These are phyloP conservation scores for Fagus crenata DNA, from an alignment of 306 rosid species.

Conservation along the genomic window DNA sequence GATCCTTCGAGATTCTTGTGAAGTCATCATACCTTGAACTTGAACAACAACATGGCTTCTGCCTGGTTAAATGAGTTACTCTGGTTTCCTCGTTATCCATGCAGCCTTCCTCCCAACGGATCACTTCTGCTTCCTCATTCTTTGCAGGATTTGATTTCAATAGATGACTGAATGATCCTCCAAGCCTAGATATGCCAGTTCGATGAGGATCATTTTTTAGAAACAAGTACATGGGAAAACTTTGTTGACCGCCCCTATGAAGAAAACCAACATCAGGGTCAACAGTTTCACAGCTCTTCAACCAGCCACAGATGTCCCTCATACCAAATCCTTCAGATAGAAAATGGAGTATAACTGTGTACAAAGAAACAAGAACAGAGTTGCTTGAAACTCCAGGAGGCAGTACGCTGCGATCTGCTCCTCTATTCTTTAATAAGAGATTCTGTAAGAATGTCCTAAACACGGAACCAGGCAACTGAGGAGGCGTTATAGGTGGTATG, in stretches of 20 bases:
- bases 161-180: constrained; percentile 84
- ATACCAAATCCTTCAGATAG: constrained; percentile 90
- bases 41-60: constrained; percentile 95
- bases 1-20: constrained; percentile 62
- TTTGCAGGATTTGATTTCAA: constrained; percentile 55
- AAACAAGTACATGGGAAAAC: constrained; percentile 72
- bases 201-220: constrained; percentile 67
- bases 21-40: constrained; percentile 77
- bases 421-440: constrained; percentile 80
- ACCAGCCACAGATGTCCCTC: constrained; percentile 75
- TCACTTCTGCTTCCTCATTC: constrained; percentile 67
- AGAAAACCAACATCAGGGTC: constrained; percentile 79
- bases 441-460: constrained; percentile 80
- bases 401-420: constrained; percentile 73
- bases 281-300: constrained; percentile 55
- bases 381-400: constrained; percentile 90
- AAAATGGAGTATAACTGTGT: constrained; percentile 84
- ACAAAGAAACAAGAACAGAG: constrained; percentile 84
- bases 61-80: constrained; percentile 75
- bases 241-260: constrained; percentile 90
- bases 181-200: constrained; percentile 80
- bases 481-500: constrained; percentile 78
- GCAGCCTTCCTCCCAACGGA: constrained; percentile 93
- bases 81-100: constrained; percentile 80
- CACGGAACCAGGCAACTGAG: constrained; percentile 89